Percentiles rank a stretch among this genome's conserved stretches.
Evolutionary conservation across 2,329 filamentous ascomycete species (phyloP).

Genomic region (Blumeria hordei): DNA sequence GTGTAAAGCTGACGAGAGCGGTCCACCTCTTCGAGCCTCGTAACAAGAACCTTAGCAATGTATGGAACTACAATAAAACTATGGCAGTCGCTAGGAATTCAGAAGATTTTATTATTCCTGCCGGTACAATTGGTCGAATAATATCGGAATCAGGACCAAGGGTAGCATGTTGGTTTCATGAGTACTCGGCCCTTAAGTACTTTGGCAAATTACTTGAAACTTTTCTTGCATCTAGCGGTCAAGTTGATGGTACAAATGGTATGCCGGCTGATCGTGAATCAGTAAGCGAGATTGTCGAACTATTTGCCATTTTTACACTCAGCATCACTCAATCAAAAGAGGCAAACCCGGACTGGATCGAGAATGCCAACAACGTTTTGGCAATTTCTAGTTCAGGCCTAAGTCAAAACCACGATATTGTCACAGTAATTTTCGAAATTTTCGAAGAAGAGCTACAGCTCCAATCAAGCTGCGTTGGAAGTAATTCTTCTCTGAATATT

Average conservation of each 20-base stretch:
- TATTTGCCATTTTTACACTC: conserved; percentile 48
- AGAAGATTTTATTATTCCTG: conserved; percentile 34
- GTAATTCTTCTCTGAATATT: conserved; percentile 31
- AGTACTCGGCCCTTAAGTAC: conserved; percentile 58
- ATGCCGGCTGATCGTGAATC: conserved; percentile 29
- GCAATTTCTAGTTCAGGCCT: conserved; percentile 32
- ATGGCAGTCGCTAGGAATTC: conserved; percentile 13
- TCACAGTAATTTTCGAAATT: conserved; percentile 61
- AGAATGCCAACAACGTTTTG: conserved; percentile 19
- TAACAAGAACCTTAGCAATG: conserved; percentile 4
- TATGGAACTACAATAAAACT: conserved; percentile 3
- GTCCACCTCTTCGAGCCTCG: conserved; percentile 35
- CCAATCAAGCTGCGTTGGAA: conserved; percentile 17
- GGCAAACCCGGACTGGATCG: conserved; percentile 19
- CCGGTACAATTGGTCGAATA: conserved; percentile 44
- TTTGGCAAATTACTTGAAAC: conserved; percentile 54
- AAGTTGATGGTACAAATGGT: conserved; percentile 20
- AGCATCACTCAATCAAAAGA: conserved; percentile 10
- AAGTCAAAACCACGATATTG: conserved; percentile 41
- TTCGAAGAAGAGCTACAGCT: conserved; percentile 43
- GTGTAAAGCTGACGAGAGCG: conserved; percentile 40
- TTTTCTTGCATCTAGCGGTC: conserved; percentile 30
- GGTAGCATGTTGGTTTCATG: conserved; percentile 48
- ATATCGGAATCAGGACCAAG: conserved; percentile 55
- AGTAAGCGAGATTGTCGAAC: conserved; percentile 45